These are phyloP conservation scores for Metschnikowia borealis DNA, from an alignment of 805 yeast species.

Conservation along the genomic window DNA sequence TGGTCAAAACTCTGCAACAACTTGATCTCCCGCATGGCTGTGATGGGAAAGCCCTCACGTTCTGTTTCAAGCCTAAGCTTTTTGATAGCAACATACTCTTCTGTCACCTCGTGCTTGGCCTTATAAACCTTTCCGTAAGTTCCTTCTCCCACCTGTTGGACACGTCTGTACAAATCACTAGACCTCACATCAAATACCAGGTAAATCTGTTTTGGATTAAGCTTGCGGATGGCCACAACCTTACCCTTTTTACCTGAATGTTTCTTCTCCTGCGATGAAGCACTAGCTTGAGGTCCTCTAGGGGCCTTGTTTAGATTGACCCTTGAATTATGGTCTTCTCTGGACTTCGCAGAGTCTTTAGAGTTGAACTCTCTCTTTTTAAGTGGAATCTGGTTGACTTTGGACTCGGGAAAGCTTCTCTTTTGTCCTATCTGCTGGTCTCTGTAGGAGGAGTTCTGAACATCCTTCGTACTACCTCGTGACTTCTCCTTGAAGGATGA, in stretches of 20 bases:
- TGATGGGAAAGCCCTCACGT: slow-evolving; percentile 93
- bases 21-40: slow-evolving; percentile 89
- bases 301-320: not conserved
- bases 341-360: not conserved
- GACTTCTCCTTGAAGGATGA: not conserved
- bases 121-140: slow-evolving; percentile 96
- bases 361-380: slow-evolving; percentile 9
- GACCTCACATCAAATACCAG: slow-evolving; percentile 26
- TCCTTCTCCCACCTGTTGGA: slow-evolving; percentile 96
- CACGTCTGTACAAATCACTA: slow-evolving; percentile 55
- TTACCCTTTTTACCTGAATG: not conserved
- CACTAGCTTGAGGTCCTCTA: slow-evolving; percentile 1
- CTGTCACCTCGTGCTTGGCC: slow-evolving; percentile 68
- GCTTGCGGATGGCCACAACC: slow-evolving; percentile 11
- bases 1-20: slow-evolving; percentile 80
- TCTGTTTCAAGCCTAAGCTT: slow-evolving; percentile 79
- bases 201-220: slow-evolving; percentile 30
- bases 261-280: not conserved
- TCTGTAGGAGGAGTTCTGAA: not conserved
- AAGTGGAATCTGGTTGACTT: slow-evolving; percentile 1
- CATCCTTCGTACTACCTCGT: slow-evolving; percentile 1
- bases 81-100: slow-evolving; percentile 79
- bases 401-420: slow-evolving; percentile 7
- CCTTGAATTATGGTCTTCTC: not conserved
- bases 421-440: slow-evolving; percentile 1